These are phyloP conservation scores for Aspergillus bertholletiae DNA, from an alignment of 495 filamentous ascomycete species.

Conservation along the genomic window DNA sequence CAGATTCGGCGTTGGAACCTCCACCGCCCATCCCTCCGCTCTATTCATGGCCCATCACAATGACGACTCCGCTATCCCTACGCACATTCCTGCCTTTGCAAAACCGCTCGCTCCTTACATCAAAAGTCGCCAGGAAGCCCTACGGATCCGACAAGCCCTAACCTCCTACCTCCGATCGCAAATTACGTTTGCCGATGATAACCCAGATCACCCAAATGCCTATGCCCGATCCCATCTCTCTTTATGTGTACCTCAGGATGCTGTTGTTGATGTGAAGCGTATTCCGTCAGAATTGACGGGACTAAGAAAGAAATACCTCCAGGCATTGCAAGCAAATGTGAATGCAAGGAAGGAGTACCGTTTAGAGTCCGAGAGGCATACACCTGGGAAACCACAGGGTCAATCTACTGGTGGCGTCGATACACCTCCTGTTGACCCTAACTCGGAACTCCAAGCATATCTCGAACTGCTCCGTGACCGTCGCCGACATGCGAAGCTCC, in stretches of 20 bases:
- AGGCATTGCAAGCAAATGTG: constrained; percentile 56
- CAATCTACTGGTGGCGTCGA: background rate
- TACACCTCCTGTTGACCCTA: constrained; percentile 17
- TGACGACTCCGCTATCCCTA: constrained; percentile 8
- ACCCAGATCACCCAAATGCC: constrained; percentile 17
- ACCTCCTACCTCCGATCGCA: constrained; percentile 40
- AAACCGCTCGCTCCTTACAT: constrained; percentile 45
- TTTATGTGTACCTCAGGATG: constrained; percentile 34
- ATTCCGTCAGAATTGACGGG: constrained; percentile 37
- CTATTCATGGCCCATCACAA: constrained; percentile 12
- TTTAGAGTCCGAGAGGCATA: constrained; percentile 26
- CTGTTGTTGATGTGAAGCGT: constrained; percentile 32
- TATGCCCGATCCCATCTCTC: constrained; percentile 31
- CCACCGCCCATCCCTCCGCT: background rate
- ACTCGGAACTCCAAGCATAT: constrained; percentile 44
- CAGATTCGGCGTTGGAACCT: constrained; percentile 2
- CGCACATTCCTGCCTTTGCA: constrained; percentile 39
- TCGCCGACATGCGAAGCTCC: constrained; percentile 51
- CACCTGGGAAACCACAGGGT: background rate
- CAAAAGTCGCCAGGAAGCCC: constrained; percentile 40
- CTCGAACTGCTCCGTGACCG: constrained; percentile 53
- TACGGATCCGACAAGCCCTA: constrained; percentile 43
- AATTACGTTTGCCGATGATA: constrained; percentile 32
- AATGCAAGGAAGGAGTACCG: constrained; percentile 48
- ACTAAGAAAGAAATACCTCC: constrained; percentile 49